These are phyloP conservation scores for Phaeosphaeria sp. DNA, from an alignment of 2,329 filamentous ascomycete genomes.

Conservation along the genomic window DNA sequence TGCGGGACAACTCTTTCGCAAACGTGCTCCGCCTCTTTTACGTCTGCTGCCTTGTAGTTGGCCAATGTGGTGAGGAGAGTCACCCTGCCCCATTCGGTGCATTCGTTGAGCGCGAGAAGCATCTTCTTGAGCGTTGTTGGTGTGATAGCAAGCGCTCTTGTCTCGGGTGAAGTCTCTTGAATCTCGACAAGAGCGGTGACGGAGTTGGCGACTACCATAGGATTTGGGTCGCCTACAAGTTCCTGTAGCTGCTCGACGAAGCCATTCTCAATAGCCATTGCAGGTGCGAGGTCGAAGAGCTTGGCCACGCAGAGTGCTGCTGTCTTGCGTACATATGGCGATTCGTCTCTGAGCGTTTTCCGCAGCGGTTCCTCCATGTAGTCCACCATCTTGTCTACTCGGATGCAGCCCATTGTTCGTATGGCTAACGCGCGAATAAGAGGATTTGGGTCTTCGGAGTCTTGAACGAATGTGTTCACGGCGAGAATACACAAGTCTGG, in stretches of 20 bases:
- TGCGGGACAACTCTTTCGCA: constrained; percentile 95
- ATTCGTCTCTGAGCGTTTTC: constrained; percentile 96
- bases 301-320: constrained; percentile 98
- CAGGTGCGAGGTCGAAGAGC: constrained; percentile 91
- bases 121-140: constrained; percentile 89
- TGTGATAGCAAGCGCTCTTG: constrained; percentile 82
- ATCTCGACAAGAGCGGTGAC: constrained; percentile 95
- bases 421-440: constrained; percentile 94
- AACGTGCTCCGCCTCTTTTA: constrained; percentile 97
- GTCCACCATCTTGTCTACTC: constrained; percentile 99
- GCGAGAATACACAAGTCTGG: constrained; percentile 98
- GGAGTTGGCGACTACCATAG: constrained; percentile 98
- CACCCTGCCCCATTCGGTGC: constrained; percentile 96
- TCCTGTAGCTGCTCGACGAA: constrained; percentile 95
- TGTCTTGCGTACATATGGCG: constrained; percentile 97
- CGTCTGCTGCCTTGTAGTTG: constrained; percentile 83
- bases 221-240: constrained; percentile 95
- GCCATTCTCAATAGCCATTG: constrained; percentile 94
- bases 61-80: constrained; percentile 90
- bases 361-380: constrained; percentile 98
- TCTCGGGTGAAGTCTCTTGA: constrained; percentile 87
- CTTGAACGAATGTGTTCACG: constrained; percentile 98
- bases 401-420: constrained; percentile 97
- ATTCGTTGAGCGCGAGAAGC: constrained; percentile 95
- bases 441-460: constrained; percentile 97